Evolutionary conservation across 192 early-diverging fungal genomes (phyloP), one percentile per base, ranked within the genome.

Genomic region (Phycomyces nitens): DNA sequence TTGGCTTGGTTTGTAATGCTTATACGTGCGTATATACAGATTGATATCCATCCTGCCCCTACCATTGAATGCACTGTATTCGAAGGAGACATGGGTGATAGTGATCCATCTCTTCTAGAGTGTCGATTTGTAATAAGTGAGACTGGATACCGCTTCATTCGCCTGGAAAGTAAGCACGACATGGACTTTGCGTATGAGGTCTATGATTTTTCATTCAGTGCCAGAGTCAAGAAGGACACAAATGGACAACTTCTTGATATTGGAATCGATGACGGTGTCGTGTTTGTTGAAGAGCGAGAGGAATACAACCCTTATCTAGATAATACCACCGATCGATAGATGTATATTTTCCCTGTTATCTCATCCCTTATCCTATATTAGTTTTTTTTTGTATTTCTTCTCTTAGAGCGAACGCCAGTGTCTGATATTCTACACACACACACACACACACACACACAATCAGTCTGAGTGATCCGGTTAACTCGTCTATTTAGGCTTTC

Each of bases 61-160:
- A 22, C 21, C n/a, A 16, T 69, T 24, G 21, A 54, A 5, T 65
- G 53, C 44, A n/a, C 53, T 43, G 21, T 52, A 7, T 39, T 62
- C 7, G 42, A 54, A 27, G 40, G 40, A 2, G 54, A 53, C 12
- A 47, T 18, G 3, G 44, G 44, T 11, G 44, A 65, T 16, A 27
- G 54, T 22, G 49, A 52, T 12, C n/a, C 41, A 9, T 61, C 38
- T n/a, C 27, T 68, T n/a, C 26, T 62, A 22, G 64, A 68, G 12
- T 76, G 74, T 26, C 23, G 26, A n/a, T 73, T 79, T 52, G 56
- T 53, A 34, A 56, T 76, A 1, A 55, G 56, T 16, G 64, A 69
- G 14, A 79, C 66, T 0, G 70, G 74, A 5, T 76, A 76, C 55
- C 66, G 77, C 38, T 79, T 72, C 51, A 69, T 79, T n/a, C 74